Evolutionary conservation across 2,329 filamentous ascomycete species (phyloP), one percentile per base, ranked within the genome.

Genomic region (Cercospora zeina): DNA sequence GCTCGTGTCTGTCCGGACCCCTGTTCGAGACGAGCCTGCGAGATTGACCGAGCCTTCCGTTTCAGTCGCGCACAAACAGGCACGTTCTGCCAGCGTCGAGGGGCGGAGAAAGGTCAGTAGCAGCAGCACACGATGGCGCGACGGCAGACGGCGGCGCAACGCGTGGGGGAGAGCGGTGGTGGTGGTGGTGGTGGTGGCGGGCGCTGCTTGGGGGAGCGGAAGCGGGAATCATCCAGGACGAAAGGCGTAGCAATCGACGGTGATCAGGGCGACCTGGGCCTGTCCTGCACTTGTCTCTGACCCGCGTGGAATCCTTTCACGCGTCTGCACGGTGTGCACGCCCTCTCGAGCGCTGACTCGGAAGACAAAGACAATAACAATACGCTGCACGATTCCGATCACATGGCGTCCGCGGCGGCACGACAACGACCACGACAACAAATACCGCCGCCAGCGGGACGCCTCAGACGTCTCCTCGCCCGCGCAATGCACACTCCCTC

Each of bases 41-140:
- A 55, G 53, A 55, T 55, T 55, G 53, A 55, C 53, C 53, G 53
- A 55, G 53, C 19, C 31, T 37, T 55, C 53, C 53, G 53, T 24
- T 37, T 36, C 33, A 55, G 34, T 55, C 33, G 53, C 30, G 34
- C 24, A 54, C 19, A 19, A 10, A 36, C 47, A 16, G 47, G 47
- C 47, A 33, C 14, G 47, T 33, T n/a, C 47, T 51, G 47, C 47
- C 24, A 45, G 39, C 19, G 39, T 21, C 39, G 39, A 45, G 39
- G 13, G 19, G 39, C n/a, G n/a, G 16, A 45, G 24, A 21, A 30
- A 19, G n/a, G n/a, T n/a, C n/a, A n/a, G n/a, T n/a, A n/a, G 47
- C 30, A 16, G 47, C 47, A 51, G 47, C 47, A 51, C 19, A 13
- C 16, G 19, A 13, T 19, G 39, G 21, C 39, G 5, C 39, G 39